Evolutionary conservation across 495 filamentous ascomycete genomes (phyloP).

Genomic region (Penicillium soppii): DNA sequence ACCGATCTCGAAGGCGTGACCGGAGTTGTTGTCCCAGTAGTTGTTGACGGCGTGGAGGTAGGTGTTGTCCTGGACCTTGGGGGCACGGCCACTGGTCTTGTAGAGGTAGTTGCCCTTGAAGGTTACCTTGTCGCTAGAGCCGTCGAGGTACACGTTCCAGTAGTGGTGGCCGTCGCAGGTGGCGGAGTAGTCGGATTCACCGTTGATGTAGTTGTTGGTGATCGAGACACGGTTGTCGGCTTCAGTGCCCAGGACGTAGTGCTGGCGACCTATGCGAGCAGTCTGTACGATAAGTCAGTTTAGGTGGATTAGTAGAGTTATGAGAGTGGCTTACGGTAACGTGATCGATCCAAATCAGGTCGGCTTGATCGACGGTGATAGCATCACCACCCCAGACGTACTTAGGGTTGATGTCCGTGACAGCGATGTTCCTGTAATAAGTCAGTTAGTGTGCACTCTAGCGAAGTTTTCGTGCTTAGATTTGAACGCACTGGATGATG

Average conservation of each 20-base stretch:
- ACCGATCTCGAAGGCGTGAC: constrained; percentile 37
- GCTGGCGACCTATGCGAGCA: constrained; percentile 46
- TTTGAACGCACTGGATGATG: constrained; percentile 40
- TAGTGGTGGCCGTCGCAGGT: constrained; percentile 48
- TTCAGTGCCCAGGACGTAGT: constrained; percentile 41
- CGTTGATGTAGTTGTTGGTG: constrained; percentile 49
- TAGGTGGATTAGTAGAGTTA: background rate
- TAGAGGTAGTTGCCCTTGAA: constrained; percentile 49
- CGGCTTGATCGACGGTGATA: constrained; percentile 41
- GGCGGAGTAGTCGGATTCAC: constrained; percentile 36
- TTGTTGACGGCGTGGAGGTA: constrained; percentile 55
- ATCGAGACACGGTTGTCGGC: constrained; percentile 43
- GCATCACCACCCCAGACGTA: constrained; percentile 53
- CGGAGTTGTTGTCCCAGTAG: constrained; percentile 53
- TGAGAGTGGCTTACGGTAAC: constrained; percentile 24
- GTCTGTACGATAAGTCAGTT: constrained; percentile 13
- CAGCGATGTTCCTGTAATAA: constrained; percentile 38
- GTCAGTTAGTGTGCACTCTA: background rate
- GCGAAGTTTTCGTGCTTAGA: background rate
- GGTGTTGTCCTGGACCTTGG: constrained; percentile 44
- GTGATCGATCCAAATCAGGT: constrained; percentile 49
- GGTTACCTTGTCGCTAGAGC: constrained; percentile 41
- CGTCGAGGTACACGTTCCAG: constrained; percentile 46
- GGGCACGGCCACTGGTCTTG: constrained; percentile 40
- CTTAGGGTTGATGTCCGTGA: constrained; percentile 47